Conservation (phyloP, 1,284 basidiomycete genomes). For the Termitomyces sp. region DNA sequence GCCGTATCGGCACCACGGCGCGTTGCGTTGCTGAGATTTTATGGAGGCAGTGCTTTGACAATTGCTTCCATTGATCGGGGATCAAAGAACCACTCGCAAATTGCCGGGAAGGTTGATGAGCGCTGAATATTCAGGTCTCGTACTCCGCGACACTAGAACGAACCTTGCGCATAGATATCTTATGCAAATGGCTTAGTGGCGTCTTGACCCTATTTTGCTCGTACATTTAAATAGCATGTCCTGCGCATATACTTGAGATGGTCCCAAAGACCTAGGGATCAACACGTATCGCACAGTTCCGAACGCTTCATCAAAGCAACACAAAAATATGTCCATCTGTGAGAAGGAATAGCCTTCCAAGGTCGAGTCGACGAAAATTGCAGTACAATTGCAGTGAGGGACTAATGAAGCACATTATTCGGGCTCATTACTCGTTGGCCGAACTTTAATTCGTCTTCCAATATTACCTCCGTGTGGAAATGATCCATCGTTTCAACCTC, state of each 20-base stretch:
- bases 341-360: neutral
- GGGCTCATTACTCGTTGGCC: neutral
- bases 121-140: conserved; percentile 17
- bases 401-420: neutral
- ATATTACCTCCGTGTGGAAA: neutral
- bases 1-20: conserved; percentile 32
- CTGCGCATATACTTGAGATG: neutral
- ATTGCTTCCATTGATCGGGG: conserved; percentile 36
- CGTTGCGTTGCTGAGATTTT: conserved; percentile 22
- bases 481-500: neutral
- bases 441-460: neutral
- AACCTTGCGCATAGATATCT: conserved; percentile 18
- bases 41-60: conserved; percentile 29
- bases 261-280: neutral
- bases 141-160: conserved; percentile 21
- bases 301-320: neutral
- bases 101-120: conserved; percentile 20
- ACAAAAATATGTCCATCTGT: conserved; percentile 1
- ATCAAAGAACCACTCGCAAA: conserved; percentile 31
- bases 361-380: neutral
- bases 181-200: conserved; percentile 33
- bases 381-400: neutral
- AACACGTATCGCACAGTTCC: neutral
- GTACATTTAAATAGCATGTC: neutral
- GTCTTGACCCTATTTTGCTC: conserved; percentile 11